Evolutionary conservation across 164 flowering plant genomes (phyloP), one percentile per base, ranked within the genome.

Genomic region (Stephania yunnanensis): DNA sequence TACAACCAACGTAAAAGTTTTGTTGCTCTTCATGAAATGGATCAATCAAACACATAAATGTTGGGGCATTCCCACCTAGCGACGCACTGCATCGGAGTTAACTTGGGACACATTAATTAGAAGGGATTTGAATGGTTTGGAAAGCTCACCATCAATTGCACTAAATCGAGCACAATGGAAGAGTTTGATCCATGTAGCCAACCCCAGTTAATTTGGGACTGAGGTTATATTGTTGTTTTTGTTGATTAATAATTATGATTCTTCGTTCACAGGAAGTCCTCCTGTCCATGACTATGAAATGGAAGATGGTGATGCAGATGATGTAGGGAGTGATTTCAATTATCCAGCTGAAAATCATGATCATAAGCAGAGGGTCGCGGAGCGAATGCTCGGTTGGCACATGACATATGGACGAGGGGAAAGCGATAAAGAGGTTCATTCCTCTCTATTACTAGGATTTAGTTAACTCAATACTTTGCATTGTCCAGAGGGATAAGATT

Each of bases 321-420:
- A 84, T 70, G 78, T 80, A 73, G 89, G 76, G 20, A 76, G 78
- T 46, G 86, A 87, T 70, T 81, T 85, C 81, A 80, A 81, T 76
- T 91, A 87, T 83, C 69, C 88, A 19, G 82, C 89, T 46, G 97
- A 84, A 73, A 82, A 80, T 74, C 81, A 80, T 53, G 80, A 72
- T 64, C 81, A 77, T 69, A 82, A 83, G 75, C 79, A 80, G 83
- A 80, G 78, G 81, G 75, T 83, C 11, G 70, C 85, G 1, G 81
- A 83, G 70, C 79, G 80, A 17, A 80, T 80, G 80, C 76, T 83
- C 44, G 76, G 80, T 72, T 83, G 81, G 81, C 83, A 72, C 52
- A 81, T 86, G 90, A 81, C 81, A 61, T 85, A 89, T 81, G 97
- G 92, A 17, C 82, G 87, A 68, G 91, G 87, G 48, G 94, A 90